Evolutionary conservation across 129 eudicot species (phyloP), one percentile per base, ranked within the genome.

Genomic region (Dittrichia graveolens): DNA sequence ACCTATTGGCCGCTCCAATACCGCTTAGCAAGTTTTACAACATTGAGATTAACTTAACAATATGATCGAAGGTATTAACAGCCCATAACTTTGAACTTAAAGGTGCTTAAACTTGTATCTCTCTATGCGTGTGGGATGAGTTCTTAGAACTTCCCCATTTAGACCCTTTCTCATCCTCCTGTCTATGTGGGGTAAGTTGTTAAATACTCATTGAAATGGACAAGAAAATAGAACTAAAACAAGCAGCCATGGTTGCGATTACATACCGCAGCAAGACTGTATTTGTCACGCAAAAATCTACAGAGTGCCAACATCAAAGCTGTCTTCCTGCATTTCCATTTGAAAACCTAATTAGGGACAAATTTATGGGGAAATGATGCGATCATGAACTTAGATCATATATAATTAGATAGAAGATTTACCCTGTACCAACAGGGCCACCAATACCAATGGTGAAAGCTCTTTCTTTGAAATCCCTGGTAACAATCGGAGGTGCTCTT

Each of bases 381-480:
- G 31, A 2, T 24, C 1, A 24, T 24, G 31, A 24, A 24, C 31
- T 24, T 24, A 24, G 31, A 24, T 24, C 31, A 24, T 24, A 24
- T 24, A 24, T 24, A 24, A 24, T 24, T 7, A 18, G n/a, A 49
- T 5, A 16, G 10, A 31, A 43, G 49, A 39, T 11, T 58, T 76
- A 93, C 98, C 98, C 98, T 46, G 98, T 93, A 54, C 98, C 98
- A 72, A 93, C 98, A 67, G 98, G 98, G 72, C 98, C 98, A 65
- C 98, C 98, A 44, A 93, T 93, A 58, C 98, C 98, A 74, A 93
- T 76, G 31, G 98, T 93, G 68, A 93, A 93, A 40, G 98, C 98
- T 82, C 98, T 72, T 67, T 93, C 98, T 43, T 72, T 85, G 78
- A 85, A 93, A 86, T 93, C 91, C 37, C 98, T 75, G 48, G 84